Base-by-base conservation (phyloP, 1,139 yeast species). In the Debaryomyces nepalensis region DNA sequence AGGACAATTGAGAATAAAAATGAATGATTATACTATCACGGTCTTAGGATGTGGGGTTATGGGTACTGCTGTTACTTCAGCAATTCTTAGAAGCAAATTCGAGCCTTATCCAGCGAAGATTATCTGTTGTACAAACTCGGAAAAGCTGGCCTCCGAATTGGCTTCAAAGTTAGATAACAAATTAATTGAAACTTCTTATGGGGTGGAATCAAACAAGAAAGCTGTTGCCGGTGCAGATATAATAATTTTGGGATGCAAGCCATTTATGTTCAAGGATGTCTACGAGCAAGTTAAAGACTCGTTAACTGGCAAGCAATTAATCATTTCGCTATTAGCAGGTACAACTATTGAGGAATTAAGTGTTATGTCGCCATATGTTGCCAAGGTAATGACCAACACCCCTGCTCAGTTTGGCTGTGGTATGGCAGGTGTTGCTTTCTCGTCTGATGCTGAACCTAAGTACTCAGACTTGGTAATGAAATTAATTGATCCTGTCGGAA, bases 321-420 rank as follows among this genome's bases (percentile, higher is more conserved):
- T 93, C 23, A 84, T 93, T 45, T 88, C 97, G 7, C 71, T 93
- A 54, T 81, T 90, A 54, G 99, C 99, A 2, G 99, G 99, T 14
- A 87, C 90, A 75, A 88, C 96, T 18, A 82, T 90, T 49, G 81
- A 71, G 15, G 88, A 85, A 59, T 75, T 91, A 55, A 58, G 67
- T 22, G 61, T 66, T 3, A 79, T 77, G 59, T 71, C 90, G 5
- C 61, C 70, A 4, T 68, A 73, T 40, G 82, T 91, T 36, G 89
- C 95, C 37, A 81, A 96, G 52, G 96, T 95, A n/a, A 91, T 95
- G 96, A 93, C 99, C 45, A 93, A 93, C 66, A 93, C 99, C 0
- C 98, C 99, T 4, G 95, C 97, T 32, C 87, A 84, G 63, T 84
- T 73, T 63, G 97, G 97, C 5, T 81, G 84, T 57, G 99, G 98